A percentile compares a stretch with the other conserved stretches of the same genome.
These are phyloP conservation scores for Mortierella sp. DNA, from an alignment of 371 early-diverging fungal species.

Conservation along the genomic window DNA sequence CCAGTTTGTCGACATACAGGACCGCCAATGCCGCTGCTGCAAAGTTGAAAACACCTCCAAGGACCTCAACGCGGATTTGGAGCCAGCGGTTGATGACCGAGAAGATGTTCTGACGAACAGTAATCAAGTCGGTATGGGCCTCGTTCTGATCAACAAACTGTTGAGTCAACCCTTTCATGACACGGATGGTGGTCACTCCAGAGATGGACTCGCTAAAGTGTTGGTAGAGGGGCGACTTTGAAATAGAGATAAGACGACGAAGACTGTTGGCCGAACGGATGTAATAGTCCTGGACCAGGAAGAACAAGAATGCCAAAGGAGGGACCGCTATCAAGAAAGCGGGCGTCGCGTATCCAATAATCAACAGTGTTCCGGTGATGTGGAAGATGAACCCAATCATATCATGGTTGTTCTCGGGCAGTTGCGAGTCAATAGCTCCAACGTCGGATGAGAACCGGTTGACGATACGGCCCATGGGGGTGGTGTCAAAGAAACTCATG, in stretches of 20 bases:
- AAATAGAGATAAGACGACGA: slow-evolving; percentile 64
- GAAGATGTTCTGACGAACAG: neutral
- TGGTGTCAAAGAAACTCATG: slow-evolving; percentile 85
- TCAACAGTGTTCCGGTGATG: slow-evolving; percentile 15
- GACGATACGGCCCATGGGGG: slow-evolving; percentile 85
- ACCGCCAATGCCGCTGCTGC: slow-evolving; percentile 15
- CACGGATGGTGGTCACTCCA: slow-evolving; percentile 57
- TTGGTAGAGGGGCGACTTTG: slow-evolving; percentile 70
- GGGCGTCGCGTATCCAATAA: slow-evolving; percentile 24
- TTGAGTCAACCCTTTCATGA: slow-evolving; percentile 26
- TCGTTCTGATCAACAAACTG: slow-evolving; percentile 18
- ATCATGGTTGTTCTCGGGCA: slow-evolving; percentile 58
- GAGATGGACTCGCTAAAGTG: slow-evolving; percentile 69
- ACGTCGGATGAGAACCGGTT: slow-evolving; percentile 82
- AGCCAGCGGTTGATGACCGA: slow-evolving; percentile 27
- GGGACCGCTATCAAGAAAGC: slow-evolving; percentile 24
- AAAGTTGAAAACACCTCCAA: slow-evolving; percentile 10
- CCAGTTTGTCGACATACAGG: slow-evolving; percentile 42
- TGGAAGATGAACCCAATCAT: slow-evolving; percentile 60
- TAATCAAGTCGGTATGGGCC: neutral
- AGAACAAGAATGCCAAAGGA: slow-evolving; percentile 51
- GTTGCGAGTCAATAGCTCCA: slow-evolving; percentile 70
- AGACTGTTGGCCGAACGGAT: slow-evolving; percentile 68
- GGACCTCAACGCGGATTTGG: slow-evolving; percentile 49
- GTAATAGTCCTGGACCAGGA: slow-evolving; percentile 59